Evolutionary conservation across 2,329 filamentous ascomycete genomes (phyloP).

Genomic region (Fusarium sp.): DNA sequence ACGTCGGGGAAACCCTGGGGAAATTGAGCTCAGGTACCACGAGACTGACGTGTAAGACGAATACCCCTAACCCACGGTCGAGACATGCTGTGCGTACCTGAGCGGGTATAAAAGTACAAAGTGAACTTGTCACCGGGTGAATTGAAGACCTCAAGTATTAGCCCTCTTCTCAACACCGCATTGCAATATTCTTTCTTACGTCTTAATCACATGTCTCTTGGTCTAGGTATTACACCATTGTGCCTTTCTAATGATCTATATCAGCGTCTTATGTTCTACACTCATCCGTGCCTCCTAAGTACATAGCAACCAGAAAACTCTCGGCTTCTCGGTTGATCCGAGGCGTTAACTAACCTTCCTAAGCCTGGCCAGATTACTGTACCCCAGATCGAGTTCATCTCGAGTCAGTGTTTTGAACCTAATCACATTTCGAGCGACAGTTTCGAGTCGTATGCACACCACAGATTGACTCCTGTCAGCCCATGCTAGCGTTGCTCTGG

Average conservation of each 20-base stretch:
- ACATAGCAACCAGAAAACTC: background rate
- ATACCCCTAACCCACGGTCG: conserved; percentile 37
- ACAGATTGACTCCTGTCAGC: background rate
- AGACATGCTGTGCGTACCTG: background rate
- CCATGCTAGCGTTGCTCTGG: background rate
- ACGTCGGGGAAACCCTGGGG: conserved; percentile 26
- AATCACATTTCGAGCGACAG: background rate
- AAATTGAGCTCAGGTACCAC: conserved; percentile 23
- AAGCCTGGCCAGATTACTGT: background rate
- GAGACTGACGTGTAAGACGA: conserved; percentile 4
- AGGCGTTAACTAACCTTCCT: background rate
- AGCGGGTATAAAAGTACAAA: conserved; percentile 21
- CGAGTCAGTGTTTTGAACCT: conserved; percentile 14
- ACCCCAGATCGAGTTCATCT: background rate
- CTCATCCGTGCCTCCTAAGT: background rate
- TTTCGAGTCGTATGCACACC: conserved; percentile 10
- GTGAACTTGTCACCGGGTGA: conserved; percentile 4
- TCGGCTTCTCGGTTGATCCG: background rate
- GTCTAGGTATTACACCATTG: too few relatives aligned
- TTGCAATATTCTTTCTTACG: background rate
- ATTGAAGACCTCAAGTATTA: background rate
- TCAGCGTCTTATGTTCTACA: too few relatives aligned
- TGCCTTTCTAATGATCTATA: too few relatives aligned
- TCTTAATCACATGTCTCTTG: background rate
- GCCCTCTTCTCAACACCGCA: background rate